Base-by-base conservation (phyloP, 2,329 filamentous ascomycete species). In the Calonectria multiphialidica region DNA sequence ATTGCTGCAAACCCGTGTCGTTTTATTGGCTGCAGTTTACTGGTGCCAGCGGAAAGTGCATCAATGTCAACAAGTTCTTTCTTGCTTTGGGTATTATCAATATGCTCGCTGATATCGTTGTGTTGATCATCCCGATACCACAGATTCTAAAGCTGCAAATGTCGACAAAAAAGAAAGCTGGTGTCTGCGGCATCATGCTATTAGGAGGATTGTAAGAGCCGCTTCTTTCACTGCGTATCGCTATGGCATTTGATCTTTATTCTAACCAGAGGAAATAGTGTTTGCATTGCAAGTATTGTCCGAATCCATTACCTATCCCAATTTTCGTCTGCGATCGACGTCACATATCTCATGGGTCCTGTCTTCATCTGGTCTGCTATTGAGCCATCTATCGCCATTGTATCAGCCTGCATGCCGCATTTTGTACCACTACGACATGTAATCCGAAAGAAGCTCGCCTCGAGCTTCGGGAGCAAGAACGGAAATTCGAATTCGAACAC, bases 31-130 rank as follows among this genome's bases (percentile, higher is more conserved):
- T 45, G 2, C 65, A 72, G 6, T 73, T 71, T 15, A 21, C 21
- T 1, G 72, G 72, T 2, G 45, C 65, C 1, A 16, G 49, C 5
- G 68, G 72, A 2, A 72, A 25, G 13, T 73, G 69, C 25, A 73
- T 73, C 25, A 47, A 73, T 8, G 67, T 72, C 30, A 72, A 72
- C n/a, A 62, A 47, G 6, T 73, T 73, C 61, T 73, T 72, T n/a
- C 64, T 73, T 6, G 69, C 69, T 15, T 59, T 73, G 1, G 65
- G 64, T 9, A 73, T 73, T 5, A 45, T 72, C 21, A 72, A 73
- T 21, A 61, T 73, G 50, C 2, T 73, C 8, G 59, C 62, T 18
- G 69, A 68, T 49, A 42, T 71, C 12, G 61, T 68, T 5, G 49
- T 73, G 2, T 28, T 73, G 35, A 21, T 71, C 1, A 71, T 71